Evolutionary conservation across 2,329 filamentous ascomycete species (phyloP), one percentile per base, ranked within the genome.

Genomic region (Talaromyces sp.): DNA sequence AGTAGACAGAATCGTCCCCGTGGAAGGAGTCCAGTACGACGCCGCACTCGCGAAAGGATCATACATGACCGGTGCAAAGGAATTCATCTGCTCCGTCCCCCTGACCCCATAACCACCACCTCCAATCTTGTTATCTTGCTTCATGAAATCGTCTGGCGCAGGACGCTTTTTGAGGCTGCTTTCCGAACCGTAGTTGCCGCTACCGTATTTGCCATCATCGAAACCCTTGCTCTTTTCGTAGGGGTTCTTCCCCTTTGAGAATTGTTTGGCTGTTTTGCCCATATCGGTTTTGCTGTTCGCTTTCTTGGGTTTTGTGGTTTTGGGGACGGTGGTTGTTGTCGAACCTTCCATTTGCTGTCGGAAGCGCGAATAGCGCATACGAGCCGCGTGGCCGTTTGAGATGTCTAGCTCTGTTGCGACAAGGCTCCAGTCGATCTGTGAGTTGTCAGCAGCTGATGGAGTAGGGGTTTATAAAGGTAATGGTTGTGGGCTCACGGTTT

Each of bases 291-390:
- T 75, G 31, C 68, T 70, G 10, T 66, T 31, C 10, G 67, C 60
- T 57, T 75, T 76, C 58, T 75, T 78, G 1, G 70, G 64, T 8
- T 62, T 62, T 39, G 52, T 14, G 45, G 43, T 67, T 69, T 66
- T 69, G 31, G 5, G 59, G 58, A 43, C 69, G 68, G 71, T 72
- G 68, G 72, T 67, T 13, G 66, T 68, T 4, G 66, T 68, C 3
- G 71, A 73, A 14, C 80, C 81, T 66, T 86, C 84, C 77, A 84
- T 83, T 56, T 85, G 82, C 63, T 81, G 78, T 65, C 78, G 81
- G 73, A 85, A 85, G 41, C 84, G 81, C 24, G 81, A 83, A 71
- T 81, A 86, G 33, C 84, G 80, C 84, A 86, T 86, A 45, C 84
- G 81, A 14, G 84, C 84, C 3, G 84, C 84, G 69, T 86, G 84